These are phyloP conservation scores for Brassica nigra DNA, from an alignment of 345 rosid genomes.

Conservation along the genomic window DNA sequence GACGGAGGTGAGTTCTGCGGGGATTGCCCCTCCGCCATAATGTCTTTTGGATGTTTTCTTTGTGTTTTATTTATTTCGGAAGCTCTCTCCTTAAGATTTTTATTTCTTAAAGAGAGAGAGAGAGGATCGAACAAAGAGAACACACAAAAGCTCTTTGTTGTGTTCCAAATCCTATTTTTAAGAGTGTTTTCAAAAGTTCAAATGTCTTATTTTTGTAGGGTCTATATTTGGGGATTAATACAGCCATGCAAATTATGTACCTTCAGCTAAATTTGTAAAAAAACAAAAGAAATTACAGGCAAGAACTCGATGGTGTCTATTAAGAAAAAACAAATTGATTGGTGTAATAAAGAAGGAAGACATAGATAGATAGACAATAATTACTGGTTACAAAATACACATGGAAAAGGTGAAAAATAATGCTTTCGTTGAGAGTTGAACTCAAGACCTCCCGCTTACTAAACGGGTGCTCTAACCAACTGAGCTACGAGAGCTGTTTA, in stretches of 20 bases:
- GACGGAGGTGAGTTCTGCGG: conserved; percentile 43
- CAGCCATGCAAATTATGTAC: conserved; percentile 36
- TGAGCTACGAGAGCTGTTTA: conserved; percentile 85
- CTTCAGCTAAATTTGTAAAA: conserved; percentile 20
- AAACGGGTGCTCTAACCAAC: conserved; percentile 98
- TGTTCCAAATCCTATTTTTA: conserved; percentile 35
- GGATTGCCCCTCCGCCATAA: conserved; percentile 48
- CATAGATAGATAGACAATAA: not conserved
- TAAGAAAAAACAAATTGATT: not conserved
- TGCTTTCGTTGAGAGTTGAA: conserved; percentile 96
- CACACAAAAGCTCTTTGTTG: conserved; percentile 36
- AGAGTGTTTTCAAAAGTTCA: conserved; percentile 2
- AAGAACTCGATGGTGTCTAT: not conserved
- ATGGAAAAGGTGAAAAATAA: not conserved
- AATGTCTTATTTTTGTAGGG: conserved; percentile 32
- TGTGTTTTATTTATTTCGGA: not conserved
- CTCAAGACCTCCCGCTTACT: conserved; percentile 99
- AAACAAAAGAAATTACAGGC: conserved; percentile 1
- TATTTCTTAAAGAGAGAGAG: conserved; percentile 27
- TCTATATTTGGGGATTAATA: conserved; percentile 33
- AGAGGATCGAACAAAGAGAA: conserved; percentile 29
- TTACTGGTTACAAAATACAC: not conserved
- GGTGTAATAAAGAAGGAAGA: not conserved
- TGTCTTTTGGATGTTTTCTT: conserved; percentile 19
- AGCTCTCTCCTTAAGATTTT: conserved; percentile 34